Percentiles rank a stretch among this genome's conserved stretches.
Conservation (phyloP, 23 red algal species). For the Gracilaria domingensis region DNA sequence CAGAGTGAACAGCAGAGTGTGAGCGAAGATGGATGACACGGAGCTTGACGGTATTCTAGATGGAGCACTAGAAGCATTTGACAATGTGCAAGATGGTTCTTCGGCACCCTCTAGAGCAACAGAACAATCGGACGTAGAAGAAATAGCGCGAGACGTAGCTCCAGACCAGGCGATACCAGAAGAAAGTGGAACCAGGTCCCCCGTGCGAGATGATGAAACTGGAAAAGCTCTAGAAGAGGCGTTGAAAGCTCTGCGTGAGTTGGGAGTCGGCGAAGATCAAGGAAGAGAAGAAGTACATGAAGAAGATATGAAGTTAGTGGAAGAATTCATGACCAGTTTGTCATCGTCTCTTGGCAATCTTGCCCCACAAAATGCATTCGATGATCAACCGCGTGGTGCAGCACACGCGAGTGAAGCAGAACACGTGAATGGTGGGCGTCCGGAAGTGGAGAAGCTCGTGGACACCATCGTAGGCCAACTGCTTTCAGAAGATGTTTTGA, state of each 20-base stretch:
- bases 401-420: not conserved
- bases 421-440: conserved; percentile 7
- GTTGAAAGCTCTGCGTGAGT: conserved; percentile 41
- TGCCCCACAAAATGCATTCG: not conserved
- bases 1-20: not conserved
- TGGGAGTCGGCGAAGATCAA: conserved; percentile 39
- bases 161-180: conserved; percentile 4
- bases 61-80: conserved; percentile 59
- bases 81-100: conserved; percentile 1
- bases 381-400: not conserved
- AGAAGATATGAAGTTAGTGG: conserved; percentile 64
- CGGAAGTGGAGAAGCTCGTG: conserved; percentile 64
- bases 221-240: conserved; percentile 52
- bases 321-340: conserved; percentile 71
- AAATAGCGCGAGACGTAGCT: not conserved
- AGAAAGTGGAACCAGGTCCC: conserved; percentile 38
- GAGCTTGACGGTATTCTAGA: conserved; percentile 70
- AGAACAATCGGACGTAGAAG: conserved; percentile 14
- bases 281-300: conserved; percentile 39
- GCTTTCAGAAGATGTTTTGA: conserved; percentile 73
- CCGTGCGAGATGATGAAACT: conserved; percentile 28
- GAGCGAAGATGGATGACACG: conserved; percentile 3
- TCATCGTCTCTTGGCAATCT: conserved; percentile 24
- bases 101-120: not conserved
- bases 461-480: conserved; percentile 64